Percentiles rank a stretch among this genome's conserved stretches.
These are phyloP conservation scores for Aspergillus uvarum DNA, from an alignment of 2,329 filamentous ascomycete genomes.

Conservation along the genomic window DNA sequence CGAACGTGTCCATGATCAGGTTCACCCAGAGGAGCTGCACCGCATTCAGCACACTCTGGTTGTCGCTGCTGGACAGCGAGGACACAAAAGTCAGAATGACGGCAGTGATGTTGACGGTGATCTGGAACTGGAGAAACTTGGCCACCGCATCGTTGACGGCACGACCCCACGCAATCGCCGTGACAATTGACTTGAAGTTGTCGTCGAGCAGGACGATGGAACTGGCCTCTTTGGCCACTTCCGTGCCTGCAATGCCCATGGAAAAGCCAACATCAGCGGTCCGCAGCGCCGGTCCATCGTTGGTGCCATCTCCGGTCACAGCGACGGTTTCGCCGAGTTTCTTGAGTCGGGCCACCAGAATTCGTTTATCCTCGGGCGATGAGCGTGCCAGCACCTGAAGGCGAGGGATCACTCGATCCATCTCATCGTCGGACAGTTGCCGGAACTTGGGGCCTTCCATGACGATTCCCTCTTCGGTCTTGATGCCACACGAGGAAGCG, in stretches of 20 bases:
- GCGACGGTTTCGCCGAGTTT: slow-evolving; percentile 63
- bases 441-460: slow-evolving; percentile 71
- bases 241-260: slow-evolving; percentile 67
- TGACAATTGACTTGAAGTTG: slow-evolving; percentile 65
- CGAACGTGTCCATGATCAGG: slow-evolving; percentile 95
- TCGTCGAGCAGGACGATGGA: slow-evolving; percentile 67
- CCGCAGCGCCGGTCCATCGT: slow-evolving; percentile 65
- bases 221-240: slow-evolving; percentile 68
- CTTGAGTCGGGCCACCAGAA: slow-evolving; percentile 62
- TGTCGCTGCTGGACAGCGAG: slow-evolving; percentile 68
- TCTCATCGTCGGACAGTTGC: slow-evolving; percentile 58
- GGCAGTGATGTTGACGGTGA: slow-evolving; percentile 88
- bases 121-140: slow-evolving; percentile 64
- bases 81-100: slow-evolving; percentile 85
- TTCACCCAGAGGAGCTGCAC: slow-evolving; percentile 96
- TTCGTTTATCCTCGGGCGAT: slow-evolving; percentile 66
- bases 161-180: slow-evolving; percentile 67
- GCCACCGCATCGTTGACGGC: slow-evolving; percentile 67
- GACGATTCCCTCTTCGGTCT: slow-evolving; percentile 57
- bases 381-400: slow-evolving; percentile 66
- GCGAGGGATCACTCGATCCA: slow-evolving; percentile 58
- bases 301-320: slow-evolving; percentile 65
- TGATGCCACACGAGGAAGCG: slow-evolving; percentile 71
- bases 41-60: slow-evolving; percentile 76
- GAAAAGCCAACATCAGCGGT: slow-evolving; percentile 67